Evolutionary conservation across 1,284 basidiomycete genomes (phyloP).

Genomic region (Heterobasidion irregulare): DNA sequence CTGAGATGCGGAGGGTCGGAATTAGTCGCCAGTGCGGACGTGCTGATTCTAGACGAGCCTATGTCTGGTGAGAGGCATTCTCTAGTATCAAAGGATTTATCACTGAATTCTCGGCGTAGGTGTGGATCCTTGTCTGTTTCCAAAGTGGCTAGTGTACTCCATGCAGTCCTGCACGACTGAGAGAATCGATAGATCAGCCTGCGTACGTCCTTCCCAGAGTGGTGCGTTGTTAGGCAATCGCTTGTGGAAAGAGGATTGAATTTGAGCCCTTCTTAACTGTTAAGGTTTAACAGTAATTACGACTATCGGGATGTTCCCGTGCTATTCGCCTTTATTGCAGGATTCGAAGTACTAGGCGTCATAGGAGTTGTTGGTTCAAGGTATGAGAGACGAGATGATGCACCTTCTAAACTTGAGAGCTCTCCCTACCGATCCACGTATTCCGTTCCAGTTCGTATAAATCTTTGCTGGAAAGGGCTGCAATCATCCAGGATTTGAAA

Average conservation of each 20-base stretch:
- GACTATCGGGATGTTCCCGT: slow-evolving; percentile 85
- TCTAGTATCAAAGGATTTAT: neutral
- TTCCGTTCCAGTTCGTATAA: neutral
- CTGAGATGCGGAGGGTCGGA: slow-evolving; percentile 81
- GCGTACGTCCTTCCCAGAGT: slow-evolving; percentile 28
- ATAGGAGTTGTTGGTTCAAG: slow-evolving; percentile 68
- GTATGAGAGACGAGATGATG: slow-evolving; percentile 60
- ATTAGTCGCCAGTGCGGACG: slow-evolving; percentile 72
- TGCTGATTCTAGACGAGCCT: slow-evolving; percentile 79
- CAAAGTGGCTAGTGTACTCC: slow-evolving; percentile 70
- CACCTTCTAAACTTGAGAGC: neutral
- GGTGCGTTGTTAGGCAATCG: slow-evolving; percentile 24
- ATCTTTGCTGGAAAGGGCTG: neutral
- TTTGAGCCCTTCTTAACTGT: neutral
- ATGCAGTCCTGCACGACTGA: slow-evolving; percentile 62
- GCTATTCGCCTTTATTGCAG: slow-evolving; percentile 76
- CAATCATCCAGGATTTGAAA: no score
- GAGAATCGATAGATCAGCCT: slow-evolving; percentile 78
- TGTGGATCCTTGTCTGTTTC: slow-evolving; percentile 81
- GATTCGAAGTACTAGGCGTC: slow-evolving; percentile 58
- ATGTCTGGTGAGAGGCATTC: slow-evolving; percentile 54
- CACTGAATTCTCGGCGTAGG: slow-evolving; percentile 26
- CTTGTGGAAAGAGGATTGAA: no score
- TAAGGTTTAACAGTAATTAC: slow-evolving; percentile 28
- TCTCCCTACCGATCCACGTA: neutral